phyloP scores from a whole-genome alignment of 176 grass and related monocot species.

The Rhipidocladum racemiflorum region DNA sequence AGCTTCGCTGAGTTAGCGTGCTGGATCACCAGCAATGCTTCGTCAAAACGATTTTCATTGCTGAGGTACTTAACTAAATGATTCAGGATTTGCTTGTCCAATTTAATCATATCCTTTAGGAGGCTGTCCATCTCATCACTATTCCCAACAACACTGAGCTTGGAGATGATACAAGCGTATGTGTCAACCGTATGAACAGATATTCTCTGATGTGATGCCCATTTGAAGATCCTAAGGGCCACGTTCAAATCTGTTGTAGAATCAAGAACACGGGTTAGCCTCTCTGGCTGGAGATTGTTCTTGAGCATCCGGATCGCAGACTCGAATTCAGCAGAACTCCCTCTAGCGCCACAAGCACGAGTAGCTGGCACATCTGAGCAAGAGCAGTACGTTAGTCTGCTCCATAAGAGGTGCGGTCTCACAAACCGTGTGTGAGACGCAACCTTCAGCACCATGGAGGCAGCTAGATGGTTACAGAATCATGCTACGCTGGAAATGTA shows the following conservation, averaged over 20 bases:
- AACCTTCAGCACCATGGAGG: conserved; percentile 22
- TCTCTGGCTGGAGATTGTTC: conserved; percentile 32
- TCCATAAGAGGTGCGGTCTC: not conserved
- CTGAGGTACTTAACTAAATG: conserved; percentile 33
- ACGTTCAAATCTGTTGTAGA: conserved; percentile 39
- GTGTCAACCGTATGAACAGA: conserved; percentile 33
- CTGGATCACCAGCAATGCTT: conserved; percentile 53
- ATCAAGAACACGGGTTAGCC: conserved; percentile 34
- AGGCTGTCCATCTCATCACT: conserved; percentile 37
- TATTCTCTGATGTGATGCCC: conserved; percentile 41
- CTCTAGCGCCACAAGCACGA: not conserved
- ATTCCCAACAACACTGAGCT: conserved; percentile 32
- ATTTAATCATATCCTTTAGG: conserved; percentile 50
- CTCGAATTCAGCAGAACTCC: conserved; percentile 29
- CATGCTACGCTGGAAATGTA: not conserved
- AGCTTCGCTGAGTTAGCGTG: conserved; percentile 36
- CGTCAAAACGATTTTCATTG: conserved; percentile 13
- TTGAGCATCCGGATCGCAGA: conserved; percentile 19
- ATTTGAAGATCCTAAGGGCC: conserved; percentile 49
- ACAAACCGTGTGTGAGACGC: not conserved
- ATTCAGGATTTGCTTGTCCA: conserved; percentile 22
- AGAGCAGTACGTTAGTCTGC: not conserved
- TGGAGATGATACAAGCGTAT: conserved; percentile 44
- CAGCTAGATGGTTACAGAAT: not conserved
- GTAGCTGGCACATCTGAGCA: not conserved